These are phyloP conservation scores for Mucor circinelloides DNA, from an alignment of 371 early-diverging fungal genomes.

Conservation along the genomic window DNA sequence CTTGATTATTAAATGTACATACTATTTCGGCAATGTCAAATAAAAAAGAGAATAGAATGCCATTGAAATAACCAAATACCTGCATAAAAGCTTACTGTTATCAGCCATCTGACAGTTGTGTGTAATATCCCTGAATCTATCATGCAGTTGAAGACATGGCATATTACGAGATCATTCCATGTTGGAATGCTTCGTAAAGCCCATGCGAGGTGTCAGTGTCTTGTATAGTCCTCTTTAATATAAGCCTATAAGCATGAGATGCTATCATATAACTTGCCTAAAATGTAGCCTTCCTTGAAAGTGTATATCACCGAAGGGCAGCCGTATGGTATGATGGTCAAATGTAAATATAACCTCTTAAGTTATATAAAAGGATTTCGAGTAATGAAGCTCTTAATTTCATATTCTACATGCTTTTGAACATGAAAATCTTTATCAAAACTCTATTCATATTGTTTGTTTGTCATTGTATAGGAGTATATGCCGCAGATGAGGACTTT, in stretches of 20 bases:
- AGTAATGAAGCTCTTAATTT: background rate
- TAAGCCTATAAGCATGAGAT: too few species aligned
- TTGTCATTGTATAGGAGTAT: background rate
- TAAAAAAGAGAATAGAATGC: too few species aligned
- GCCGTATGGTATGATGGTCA: background rate
- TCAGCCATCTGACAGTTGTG: background rate
- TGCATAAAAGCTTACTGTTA: too few species aligned
- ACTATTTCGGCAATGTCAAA: background rate
- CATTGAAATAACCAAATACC: too few species aligned
- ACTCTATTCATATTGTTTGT: background rate
- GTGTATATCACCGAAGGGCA: background rate
- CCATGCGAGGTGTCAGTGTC: too few species aligned
- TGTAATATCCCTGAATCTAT: background rate
- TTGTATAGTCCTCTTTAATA: too few species aligned
- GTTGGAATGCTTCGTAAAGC: background rate
- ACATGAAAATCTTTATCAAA: background rate
- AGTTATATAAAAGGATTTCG: background rate
- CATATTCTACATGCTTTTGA: background rate
- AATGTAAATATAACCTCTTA: background rate
- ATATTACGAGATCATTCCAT: background rate
- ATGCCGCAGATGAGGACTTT: background rate
- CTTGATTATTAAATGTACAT: background rate
- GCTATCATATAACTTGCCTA: background rate
- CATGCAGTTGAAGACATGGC: background rate
- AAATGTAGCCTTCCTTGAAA: background rate